phyloP scores from a whole-genome alignment of 1,284 basidiomycete genomes.

The Tilletia horrida region DNA sequence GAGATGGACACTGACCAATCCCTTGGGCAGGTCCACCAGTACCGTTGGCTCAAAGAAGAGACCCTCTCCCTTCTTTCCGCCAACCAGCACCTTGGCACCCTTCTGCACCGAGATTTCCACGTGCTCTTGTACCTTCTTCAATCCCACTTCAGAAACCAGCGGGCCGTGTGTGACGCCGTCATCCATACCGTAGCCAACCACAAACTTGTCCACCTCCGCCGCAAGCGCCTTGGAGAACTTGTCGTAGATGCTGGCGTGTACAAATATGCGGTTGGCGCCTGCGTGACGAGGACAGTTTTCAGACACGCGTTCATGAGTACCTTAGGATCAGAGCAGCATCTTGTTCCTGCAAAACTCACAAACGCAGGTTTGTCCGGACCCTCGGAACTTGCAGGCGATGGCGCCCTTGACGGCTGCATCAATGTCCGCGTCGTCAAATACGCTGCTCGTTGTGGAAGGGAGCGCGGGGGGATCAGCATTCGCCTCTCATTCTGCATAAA shows the following conservation, averaged over 20 bases:
- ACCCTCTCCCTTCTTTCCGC: slow-evolving; percentile 67
- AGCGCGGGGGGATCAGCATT: not conserved
- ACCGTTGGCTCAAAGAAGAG: slow-evolving; percentile 84
- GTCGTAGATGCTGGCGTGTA: slow-evolving; percentile 70
- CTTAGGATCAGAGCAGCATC: too few species aligned
- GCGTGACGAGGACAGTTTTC: not conserved
- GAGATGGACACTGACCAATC: slow-evolving; percentile 55
- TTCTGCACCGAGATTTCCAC: slow-evolving; percentile 76
- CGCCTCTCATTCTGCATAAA: not conserved
- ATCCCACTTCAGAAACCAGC: slow-evolving; percentile 79
- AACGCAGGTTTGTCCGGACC: slow-evolving; percentile 84
- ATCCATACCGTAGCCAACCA: slow-evolving; percentile 83
- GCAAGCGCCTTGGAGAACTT: slow-evolving; percentile 79
- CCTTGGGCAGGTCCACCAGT: slow-evolving; percentile 74
- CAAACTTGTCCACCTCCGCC: slow-evolving; percentile 81
- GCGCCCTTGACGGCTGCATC: slow-evolving; percentile 87
- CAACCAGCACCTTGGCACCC: slow-evolving; percentile 83
- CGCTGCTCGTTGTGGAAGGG: slow-evolving; percentile 46
- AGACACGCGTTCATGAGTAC: too few species aligned
- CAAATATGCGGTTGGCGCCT: slow-evolving; percentile 56
- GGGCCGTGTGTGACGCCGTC: slow-evolving; percentile 78
- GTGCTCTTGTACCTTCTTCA: slow-evolving; percentile 82
- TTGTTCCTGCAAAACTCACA: slow-evolving; percentile 42
- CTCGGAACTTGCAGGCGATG: slow-evolving; percentile 84
- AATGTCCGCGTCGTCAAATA: slow-evolving; percentile 94